phyloP scores from a whole-genome alignment of 2,329 filamentous ascomycete genomes.

The Diaporthe aspalathi region DNA sequence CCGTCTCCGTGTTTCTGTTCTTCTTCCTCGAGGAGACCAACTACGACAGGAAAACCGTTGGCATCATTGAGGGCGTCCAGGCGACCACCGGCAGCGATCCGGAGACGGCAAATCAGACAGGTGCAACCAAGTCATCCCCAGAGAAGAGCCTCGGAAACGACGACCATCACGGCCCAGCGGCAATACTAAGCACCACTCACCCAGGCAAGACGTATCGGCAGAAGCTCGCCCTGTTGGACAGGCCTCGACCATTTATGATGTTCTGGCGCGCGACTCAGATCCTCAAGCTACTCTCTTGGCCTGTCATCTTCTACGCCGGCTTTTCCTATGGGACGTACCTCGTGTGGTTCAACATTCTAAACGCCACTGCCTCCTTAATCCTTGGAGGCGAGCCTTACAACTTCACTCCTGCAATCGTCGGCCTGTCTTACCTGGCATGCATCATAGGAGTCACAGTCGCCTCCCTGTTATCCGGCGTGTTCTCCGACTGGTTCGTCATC shows the following conservation, averaged over 20 bases:
- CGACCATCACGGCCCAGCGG: not conserved
- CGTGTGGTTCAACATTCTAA: slow-evolving; percentile 50
- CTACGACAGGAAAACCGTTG: slow-evolving; percentile 51
- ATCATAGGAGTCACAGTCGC: slow-evolving; percentile 45
- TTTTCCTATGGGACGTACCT: slow-evolving; percentile 50
- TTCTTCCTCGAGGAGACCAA: slow-evolving; percentile 66
- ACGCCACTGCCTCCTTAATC: slow-evolving; percentile 51
- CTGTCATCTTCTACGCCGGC: slow-evolving; percentile 54
- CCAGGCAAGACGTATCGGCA: slow-evolving; percentile 51
- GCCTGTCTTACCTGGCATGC: slow-evolving; percentile 44
- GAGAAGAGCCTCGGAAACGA: slow-evolving; percentile 2
- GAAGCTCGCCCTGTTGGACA: slow-evolving; percentile 48
- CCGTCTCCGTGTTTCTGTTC: slow-evolving; percentile 51
- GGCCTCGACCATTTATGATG: slow-evolving; percentile 53
- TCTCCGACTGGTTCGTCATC: slow-evolving; percentile 49
- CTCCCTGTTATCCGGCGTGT: slow-evolving; percentile 45
- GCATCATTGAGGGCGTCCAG: slow-evolving; percentile 35
- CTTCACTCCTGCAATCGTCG: slow-evolving; percentile 47
- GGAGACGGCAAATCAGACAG: slow-evolving; percentile 11
- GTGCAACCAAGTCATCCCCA: slow-evolving; percentile 5
- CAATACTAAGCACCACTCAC: slow-evolving; percentile 35
- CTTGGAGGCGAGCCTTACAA: slow-evolving; percentile 47
- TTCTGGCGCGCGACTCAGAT: slow-evolving; percentile 51
- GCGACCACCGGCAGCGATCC: slow-evolving; percentile 9
- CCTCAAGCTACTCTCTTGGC: slow-evolving; percentile 51